Evolutionary conservation across 2,329 filamentous ascomycete species (phyloP).

Genomic region (Fusarium sp.): DNA sequence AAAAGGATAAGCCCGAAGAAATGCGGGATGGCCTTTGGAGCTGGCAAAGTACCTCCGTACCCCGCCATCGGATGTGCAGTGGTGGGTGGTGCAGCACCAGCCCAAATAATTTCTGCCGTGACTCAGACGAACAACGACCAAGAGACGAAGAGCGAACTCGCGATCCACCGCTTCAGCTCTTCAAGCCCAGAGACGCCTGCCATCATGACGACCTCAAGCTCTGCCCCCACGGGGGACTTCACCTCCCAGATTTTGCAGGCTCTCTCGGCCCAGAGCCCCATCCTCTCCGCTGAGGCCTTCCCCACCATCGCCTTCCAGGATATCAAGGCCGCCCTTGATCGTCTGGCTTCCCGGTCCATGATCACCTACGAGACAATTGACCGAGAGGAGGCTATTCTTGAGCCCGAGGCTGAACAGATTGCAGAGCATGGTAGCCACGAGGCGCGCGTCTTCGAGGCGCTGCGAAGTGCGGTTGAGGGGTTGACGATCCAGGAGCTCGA

Average conservation of each 20-base stretch:
- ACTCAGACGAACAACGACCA: constrained; percentile 45
- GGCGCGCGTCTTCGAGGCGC: constrained; percentile 84
- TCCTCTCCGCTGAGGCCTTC: constrained; percentile 80
- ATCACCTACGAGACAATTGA: constrained; percentile 88
- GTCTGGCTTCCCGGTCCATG: constrained; percentile 88
- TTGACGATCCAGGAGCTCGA: constrained; percentile 84
- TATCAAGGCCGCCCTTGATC: constrained; percentile 90
- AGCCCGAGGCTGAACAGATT: constrained; percentile 81
- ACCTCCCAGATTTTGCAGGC: constrained; percentile 76
- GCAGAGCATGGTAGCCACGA: constrained; percentile 85
- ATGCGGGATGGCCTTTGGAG: constrained; percentile 15
- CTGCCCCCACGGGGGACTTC: constrained; percentile 68
- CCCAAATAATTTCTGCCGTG: constrained; percentile 48
- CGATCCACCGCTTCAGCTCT: constrained; percentile 27
- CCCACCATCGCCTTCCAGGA: constrained; percentile 75
- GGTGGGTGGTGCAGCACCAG: constrained; percentile 37
- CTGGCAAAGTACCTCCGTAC: constrained; percentile 40
- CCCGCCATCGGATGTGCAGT: constrained; percentile 44
- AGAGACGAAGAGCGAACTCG: constrained; percentile 21
- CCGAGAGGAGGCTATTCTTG: constrained; percentile 82
- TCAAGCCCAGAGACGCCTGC: constrained; percentile 21
- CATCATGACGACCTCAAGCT: constrained; percentile 62
- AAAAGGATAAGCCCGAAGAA: constrained; percentile 31
- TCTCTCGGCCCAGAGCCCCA: constrained; percentile 74
- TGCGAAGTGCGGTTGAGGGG: constrained; percentile 81